Evolutionary conservation across 306 rosid genomes (phyloP), one percentile per base, ranked within the genome.

Genomic region (Castanea sativa): DNA sequence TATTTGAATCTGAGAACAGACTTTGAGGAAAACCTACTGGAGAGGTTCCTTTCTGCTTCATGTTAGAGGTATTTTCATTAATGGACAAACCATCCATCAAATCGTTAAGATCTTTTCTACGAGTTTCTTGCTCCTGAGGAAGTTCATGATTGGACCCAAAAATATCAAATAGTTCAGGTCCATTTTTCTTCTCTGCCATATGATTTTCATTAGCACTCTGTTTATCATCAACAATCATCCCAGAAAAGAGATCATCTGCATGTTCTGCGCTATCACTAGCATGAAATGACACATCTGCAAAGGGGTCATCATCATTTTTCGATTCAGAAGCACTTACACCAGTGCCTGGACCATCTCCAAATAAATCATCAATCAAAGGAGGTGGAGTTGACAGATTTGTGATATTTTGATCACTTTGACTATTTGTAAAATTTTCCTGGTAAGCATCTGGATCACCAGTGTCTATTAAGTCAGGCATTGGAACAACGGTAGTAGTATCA

Each of bases 211-310:
- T 80, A 75, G 74, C 78, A 56, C 75, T 74, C 85, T 69, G 91
- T 75, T 85, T 89, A 83, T 87, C 84, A 70, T 90, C 93, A 78
- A 95, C 59, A n/a, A 83, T 76, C 90, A 90, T 86, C 85, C 98
- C 98, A 76, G 94, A 90, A 80, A 96, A 96, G 52, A 96, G 85
- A 85, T 91, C 98, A 85, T 87, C 91, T 20, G 86, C 80, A 9
- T 81, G 86, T 73, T 85, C 97, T 83, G 79, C 89, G 69, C 79
- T 82, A 58, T 88, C 97, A 55, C 73, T 78, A 64, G 90, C 61
- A 76, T 90, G 98, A 78, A 96, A 96, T 6, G 90, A 88, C n/a
- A 96, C 98, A 89, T 91, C 99, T 16, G 94, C 93, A 55, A 96
- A 96, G 70, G 98, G 99, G 75, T 95, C 99, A 25, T 91, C 98